Conservation (phyloP, 2,329 filamentous ascomycete genomes). For the Trichoderma sp. region DNA sequence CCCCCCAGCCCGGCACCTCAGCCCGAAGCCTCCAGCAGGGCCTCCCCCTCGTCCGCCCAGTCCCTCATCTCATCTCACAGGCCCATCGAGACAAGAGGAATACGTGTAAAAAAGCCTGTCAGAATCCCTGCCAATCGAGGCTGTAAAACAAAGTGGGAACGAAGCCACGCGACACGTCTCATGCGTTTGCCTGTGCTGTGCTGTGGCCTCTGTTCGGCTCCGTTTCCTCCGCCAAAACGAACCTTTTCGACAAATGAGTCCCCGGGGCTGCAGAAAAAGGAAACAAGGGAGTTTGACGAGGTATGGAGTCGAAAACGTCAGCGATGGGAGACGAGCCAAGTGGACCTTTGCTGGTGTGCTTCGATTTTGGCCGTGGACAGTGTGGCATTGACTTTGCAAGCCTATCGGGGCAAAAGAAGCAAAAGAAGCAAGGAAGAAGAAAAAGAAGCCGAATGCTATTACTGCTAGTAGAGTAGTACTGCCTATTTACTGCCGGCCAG, state of each 20-base stretch:
- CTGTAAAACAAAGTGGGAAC: constrained; percentile 14
- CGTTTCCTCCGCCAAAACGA: not conserved
- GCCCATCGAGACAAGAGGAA: too few species aligned
- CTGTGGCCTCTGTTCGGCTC: not conserved
- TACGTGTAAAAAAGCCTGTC: not conserved
- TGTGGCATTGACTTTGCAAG: not conserved
- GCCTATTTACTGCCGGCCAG: too few species aligned
- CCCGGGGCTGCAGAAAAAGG: not conserved
- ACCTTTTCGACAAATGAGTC: constrained; percentile 1
- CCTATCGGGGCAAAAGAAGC: not conserved
- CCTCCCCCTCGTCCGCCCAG: not conserved
- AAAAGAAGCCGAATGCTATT: too few species aligned
- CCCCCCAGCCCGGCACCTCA: not conserved
- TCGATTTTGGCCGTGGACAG: too few species aligned
- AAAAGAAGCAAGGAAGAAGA: not conserved
- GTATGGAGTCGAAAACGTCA: too few species aligned
- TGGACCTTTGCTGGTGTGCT: too few species aligned
- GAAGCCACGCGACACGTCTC: constrained; percentile 10
- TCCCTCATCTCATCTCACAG: not conserved
- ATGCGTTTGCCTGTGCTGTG: not conserved
- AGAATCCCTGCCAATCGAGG: constrained; percentile 3
- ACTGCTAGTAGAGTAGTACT: not conserved
- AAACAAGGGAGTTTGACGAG: too few species aligned
- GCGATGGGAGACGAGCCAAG: too few species aligned
- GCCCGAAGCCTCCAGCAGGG: not conserved